Evolutionary conservation across 768 basidiomycete species (phyloP).

Genomic region (Psilocybe subaeruginosa): DNA sequence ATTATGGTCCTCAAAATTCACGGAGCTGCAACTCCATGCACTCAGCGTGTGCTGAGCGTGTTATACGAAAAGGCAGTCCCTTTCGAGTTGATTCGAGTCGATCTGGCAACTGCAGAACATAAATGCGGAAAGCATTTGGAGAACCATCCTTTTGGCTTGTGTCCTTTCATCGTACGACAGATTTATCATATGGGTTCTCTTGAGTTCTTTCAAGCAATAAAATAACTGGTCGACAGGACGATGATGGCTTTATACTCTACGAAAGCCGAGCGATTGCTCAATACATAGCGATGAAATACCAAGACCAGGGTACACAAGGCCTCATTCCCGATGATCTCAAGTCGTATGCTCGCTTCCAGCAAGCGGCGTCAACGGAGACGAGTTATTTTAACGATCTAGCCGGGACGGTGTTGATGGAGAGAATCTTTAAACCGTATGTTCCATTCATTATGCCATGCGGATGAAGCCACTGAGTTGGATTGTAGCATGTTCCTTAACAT

Average conservation of each 20-base stretch:
- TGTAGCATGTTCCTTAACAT: conserved; percentile 15
- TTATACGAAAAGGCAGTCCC: conserved; percentile 53
- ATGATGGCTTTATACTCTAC: conserved; percentile 58
- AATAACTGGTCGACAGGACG: conserved; percentile 32
- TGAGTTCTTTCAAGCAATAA: not conserved
- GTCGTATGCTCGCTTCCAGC: conserved; percentile 37
- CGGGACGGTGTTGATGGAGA: conserved; percentile 40
- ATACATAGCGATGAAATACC: conserved; percentile 54
- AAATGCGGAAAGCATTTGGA: conserved; percentile 39
- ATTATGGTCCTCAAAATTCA: conserved; percentile 43
- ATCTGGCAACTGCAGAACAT: conserved; percentile 42
- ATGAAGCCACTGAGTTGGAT: not conserved
- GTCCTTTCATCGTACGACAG: conserved; percentile 49
- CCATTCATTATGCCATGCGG: not conserved
- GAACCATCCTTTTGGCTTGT: conserved; percentile 60
- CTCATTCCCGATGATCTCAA: conserved; percentile 46
- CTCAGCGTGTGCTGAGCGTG: conserved; percentile 47
- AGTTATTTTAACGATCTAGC: conserved; percentile 46
- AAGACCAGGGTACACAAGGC: conserved; percentile 40
- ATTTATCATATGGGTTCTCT: not conserved
- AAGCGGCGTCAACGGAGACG: conserved; percentile 46
- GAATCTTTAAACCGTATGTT: conserved; percentile 45
- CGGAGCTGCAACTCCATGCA: conserved; percentile 43
- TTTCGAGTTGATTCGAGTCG: conserved; percentile 46
- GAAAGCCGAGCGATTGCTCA: conserved; percentile 57